Percentiles rank a stretch among this genome's conserved stretches.
Evolutionary conservation across 768 basidiomycete genomes (phyloP).

Genomic region (Phylloporus sp.): DNA sequence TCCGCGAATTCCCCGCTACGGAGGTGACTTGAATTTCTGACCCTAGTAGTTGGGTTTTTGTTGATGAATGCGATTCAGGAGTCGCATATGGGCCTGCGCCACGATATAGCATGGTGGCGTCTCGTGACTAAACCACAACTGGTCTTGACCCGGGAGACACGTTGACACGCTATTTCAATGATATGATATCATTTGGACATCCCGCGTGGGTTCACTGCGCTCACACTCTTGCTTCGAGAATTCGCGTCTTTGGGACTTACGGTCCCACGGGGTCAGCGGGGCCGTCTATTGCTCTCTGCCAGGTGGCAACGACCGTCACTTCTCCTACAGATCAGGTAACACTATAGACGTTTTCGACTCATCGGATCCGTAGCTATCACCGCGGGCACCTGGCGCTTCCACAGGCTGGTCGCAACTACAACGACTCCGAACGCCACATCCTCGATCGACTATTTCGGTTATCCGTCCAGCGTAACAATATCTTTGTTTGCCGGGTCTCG

Average conservation of each 20-base stretch:
- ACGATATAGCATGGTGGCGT: background rate
- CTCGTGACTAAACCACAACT: background rate
- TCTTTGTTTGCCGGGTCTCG: background rate
- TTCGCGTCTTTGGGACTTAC: conserved; percentile 1
- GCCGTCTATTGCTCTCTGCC: background rate
- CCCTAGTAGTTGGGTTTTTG: background rate
- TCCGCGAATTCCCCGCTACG: too few relatives aligned
- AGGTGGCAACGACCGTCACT: conserved; percentile 1
- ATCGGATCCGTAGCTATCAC: background rate
- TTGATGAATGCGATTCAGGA: conserved; percentile 1
- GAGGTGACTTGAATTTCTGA: too few relatives aligned
- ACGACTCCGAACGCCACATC: background rate
- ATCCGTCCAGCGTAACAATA: background rate
- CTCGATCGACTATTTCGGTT: background rate
- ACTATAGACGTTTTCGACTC: background rate
- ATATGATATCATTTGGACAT: background rate
- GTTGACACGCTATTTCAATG: conserved; percentile 1
- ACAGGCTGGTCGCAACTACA: background rate
- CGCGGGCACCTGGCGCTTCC: background rate
- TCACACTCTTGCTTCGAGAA: conserved; percentile 4
- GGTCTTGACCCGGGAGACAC: background rate
- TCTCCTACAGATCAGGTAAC: background rate
- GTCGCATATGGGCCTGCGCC: background rate
- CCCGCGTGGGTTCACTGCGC: background rate
- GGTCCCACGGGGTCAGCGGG: background rate